These are phyloP conservation scores for Septoria petroselini DNA, from an alignment of 2,329 filamentous ascomycete species.

Conservation along the genomic window DNA sequence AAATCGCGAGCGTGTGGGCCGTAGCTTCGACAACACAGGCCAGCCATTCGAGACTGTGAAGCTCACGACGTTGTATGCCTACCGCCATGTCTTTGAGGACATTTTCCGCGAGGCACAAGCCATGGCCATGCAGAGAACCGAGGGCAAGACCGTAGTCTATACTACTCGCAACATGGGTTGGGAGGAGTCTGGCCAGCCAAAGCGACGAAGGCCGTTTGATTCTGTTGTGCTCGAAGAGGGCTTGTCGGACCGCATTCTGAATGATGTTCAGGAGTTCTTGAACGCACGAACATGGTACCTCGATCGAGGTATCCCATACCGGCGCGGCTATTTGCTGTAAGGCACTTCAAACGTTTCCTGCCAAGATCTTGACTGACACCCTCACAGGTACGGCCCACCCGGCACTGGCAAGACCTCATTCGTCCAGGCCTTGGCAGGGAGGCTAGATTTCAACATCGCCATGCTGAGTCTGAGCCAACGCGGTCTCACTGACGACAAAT, in stretches of 20 bases:
- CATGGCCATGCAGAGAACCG: slow-evolving; percentile 72
- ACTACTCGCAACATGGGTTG: slow-evolving; percentile 81
- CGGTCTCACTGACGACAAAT: slow-evolving; percentile 82
- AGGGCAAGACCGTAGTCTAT: slow-evolving; percentile 92
- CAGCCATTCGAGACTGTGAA: slow-evolving; percentile 93
- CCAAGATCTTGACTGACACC: neutral
- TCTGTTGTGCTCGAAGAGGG: slow-evolving; percentile 85
- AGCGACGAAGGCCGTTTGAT: slow-evolving; percentile 79
- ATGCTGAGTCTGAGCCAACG: slow-evolving; percentile 88
- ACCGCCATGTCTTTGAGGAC: slow-evolving; percentile 84
- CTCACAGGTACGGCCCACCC: slow-evolving; percentile 65
- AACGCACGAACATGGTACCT: slow-evolving; percentile 80
- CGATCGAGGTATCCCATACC: slow-evolving; percentile 90
- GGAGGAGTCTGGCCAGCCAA: slow-evolving; percentile 77
- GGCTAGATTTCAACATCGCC: slow-evolving; percentile 86
- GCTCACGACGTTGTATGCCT: slow-evolving; percentile 83
- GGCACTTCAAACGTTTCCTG: neutral
- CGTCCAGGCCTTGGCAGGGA: slow-evolving; percentile 90
- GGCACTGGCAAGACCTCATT: slow-evolving; percentile 94
- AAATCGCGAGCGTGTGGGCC: slow-evolving; percentile 75
- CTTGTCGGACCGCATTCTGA: slow-evolving; percentile 75
- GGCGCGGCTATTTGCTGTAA: slow-evolving; percentile 78
- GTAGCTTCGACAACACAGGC: slow-evolving; percentile 75
- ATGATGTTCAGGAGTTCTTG: slow-evolving; percentile 80
- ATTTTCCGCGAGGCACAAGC: slow-evolving; percentile 84